These are phyloP conservation scores for Claviceps arundinis DNA, from an alignment of 2,329 filamentous ascomycete genomes.

Conservation along the genomic window DNA sequence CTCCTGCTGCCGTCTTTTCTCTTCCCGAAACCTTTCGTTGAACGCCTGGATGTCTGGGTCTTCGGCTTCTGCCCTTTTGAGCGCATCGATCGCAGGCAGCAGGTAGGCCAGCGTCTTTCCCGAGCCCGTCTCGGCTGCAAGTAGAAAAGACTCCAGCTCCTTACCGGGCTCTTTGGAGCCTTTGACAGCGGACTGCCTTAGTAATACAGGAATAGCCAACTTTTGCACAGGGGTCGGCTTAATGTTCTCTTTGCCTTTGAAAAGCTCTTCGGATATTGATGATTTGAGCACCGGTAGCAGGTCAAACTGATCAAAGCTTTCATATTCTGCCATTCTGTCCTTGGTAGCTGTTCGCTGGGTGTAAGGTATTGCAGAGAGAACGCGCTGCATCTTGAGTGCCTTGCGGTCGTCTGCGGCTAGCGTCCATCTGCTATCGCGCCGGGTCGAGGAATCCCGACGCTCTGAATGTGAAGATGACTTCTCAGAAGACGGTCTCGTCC, in stretches of 20 bases:
- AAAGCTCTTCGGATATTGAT: constrained; percentile 58
- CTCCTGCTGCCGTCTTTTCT: constrained; percentile 42
- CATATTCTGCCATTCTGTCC: constrained; percentile 48
- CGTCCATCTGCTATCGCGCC: constrained; percentile 22
- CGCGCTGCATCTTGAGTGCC: constrained; percentile 86
- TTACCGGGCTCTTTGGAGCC: constrained; percentile 21
- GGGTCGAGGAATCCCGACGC: constrained; percentile 10
- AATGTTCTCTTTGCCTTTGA: constrained; percentile 61
- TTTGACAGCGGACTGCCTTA: constrained; percentile 37
- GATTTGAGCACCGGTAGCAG: constrained; percentile 59
- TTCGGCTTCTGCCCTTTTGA: constrained; percentile 61
- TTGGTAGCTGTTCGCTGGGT: constrained; percentile 42
- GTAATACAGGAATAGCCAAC: constrained; percentile 71
- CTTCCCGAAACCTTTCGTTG: constrained; percentile 38
- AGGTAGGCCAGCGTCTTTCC: constrained; percentile 94
- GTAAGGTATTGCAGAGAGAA: constrained; percentile 66
- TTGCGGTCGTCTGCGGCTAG: constrained; percentile 35
- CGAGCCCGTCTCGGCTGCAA: constrained; percentile 92
- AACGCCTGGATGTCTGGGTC: constrained; percentile 47
- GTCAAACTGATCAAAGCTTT: constrained; percentile 69
- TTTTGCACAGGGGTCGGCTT: constrained; percentile 81
- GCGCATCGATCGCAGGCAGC: constrained; percentile 67
- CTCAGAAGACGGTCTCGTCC: constrained; percentile 7
- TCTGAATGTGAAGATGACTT: constrained; percentile 7
- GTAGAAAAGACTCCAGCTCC: constrained; percentile 46